phyloP scores from a whole-genome alignment of 176 grass and related monocot genomes.

The Eragrostis curvula region DNA sequence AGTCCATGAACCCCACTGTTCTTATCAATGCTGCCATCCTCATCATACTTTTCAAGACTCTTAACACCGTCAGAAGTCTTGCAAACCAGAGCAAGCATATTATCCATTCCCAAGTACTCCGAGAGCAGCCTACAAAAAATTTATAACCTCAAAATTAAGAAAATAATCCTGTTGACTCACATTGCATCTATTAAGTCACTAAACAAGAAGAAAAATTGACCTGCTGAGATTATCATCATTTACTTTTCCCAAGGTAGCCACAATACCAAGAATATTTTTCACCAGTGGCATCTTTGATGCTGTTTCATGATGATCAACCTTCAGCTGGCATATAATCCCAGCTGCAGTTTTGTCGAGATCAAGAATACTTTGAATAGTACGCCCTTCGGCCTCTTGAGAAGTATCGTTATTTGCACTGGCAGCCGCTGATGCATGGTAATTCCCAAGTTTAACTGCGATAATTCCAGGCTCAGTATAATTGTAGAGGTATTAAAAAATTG shows the following conservation, averaged over 20 bases:
- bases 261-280: constrained; percentile 73
- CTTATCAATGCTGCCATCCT: constrained; percentile 69
- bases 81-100: constrained; percentile 89
- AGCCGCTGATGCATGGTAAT: constrained; percentile 47
- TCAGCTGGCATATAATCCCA: constrained; percentile 67
- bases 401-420: constrained; percentile 44
- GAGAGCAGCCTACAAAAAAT: constrained; percentile 70
- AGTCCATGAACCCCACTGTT: constrained; percentile 66
- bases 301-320: constrained; percentile 25
- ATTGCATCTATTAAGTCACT: constrained; percentile 17
- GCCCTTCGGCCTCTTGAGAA: constrained; percentile 54
- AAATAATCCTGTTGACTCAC: constrained; percentile 26
- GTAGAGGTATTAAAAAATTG: constrained; percentile 9
- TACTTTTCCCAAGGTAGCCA: constrained; percentile 80
- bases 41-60: constrained; percentile 76
- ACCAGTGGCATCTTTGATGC: constrained; percentile 48
- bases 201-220: constrained; percentile 54
- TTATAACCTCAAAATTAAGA: background rate
- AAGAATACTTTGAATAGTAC: constrained; percentile 57
- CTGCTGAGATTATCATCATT: constrained; percentile 80
- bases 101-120: constrained; percentile 84
- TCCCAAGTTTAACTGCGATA: constrained; percentile 66
- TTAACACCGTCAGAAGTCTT: constrained; percentile 78
- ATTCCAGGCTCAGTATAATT: constrained; percentile 22
- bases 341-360: constrained; percentile 55